Evolutionary conservation across 805 yeast species (phyloP).

Genomic region (Pichia deserticola): DNA sequence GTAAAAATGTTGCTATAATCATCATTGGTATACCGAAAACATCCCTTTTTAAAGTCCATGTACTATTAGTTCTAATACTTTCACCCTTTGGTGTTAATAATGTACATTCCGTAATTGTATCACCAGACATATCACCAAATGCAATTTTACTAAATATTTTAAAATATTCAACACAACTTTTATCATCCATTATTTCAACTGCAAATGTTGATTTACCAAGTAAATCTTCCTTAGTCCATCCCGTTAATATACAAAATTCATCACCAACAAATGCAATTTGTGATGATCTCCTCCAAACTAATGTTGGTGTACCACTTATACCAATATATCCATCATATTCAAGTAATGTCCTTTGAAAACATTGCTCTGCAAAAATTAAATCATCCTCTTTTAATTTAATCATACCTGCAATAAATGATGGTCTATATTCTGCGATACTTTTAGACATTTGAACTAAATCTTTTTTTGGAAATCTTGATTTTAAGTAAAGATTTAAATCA

Average conservation of each 20-base stretch:
- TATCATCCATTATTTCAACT: conserved; percentile 80
- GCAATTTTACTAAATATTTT: conserved; percentile 78
- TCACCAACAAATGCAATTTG: conserved; percentile 94
- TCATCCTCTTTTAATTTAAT: conserved; percentile 85
- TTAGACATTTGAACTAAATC: conserved; percentile 71
- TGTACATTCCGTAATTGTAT: conserved; percentile 82
- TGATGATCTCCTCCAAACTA: conserved; percentile 94
- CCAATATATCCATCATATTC: conserved; percentile 83
- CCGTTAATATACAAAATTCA: conserved; percentile 84
- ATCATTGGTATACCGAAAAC: conserved; percentile 96
- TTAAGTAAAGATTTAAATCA: conserved; percentile 64
- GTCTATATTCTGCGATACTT: conserved; percentile 84
- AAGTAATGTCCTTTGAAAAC: conserved; percentile 84
- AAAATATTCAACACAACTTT: conserved; percentile 81
- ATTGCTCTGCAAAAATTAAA: conserved; percentile 90
- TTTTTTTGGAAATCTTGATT: conserved; percentile 58
- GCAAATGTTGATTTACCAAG: conserved; percentile 63
- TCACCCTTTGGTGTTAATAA: conserved; percentile 52
- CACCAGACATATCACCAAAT: conserved; percentile 84
- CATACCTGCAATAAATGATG: conserved; percentile 88
- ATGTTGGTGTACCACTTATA: conserved; percentile 86
- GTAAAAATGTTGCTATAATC: conserved; percentile 90
- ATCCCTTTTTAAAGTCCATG: conserved; percentile 91
- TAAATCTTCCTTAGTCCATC: conserved; percentile 74
- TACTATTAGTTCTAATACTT: conserved; percentile 65